Evolutionary conservation across 2,329 filamentous ascomycete species (phyloP).

Genomic region (Colletotrichum tofieldiae): DNA sequence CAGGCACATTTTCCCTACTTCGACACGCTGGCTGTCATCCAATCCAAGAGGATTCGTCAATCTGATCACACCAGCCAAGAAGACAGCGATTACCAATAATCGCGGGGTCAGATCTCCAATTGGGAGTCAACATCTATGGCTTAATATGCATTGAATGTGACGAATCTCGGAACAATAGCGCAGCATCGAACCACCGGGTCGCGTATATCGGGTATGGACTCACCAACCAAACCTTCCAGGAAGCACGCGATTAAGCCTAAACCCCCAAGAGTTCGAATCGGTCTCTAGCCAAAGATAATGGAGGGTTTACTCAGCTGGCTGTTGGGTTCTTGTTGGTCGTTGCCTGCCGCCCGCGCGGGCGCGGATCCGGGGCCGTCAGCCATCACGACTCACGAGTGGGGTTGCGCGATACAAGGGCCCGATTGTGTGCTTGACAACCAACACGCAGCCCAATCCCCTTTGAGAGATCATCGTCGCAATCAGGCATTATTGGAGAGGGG

Average conservation of each 20-base stretch:
- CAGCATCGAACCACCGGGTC: constrained; percentile 18
- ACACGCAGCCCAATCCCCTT: constrained; percentile 10
- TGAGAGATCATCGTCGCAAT: constrained; percentile 5
- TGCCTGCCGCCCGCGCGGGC: background rate
- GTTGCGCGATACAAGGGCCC: constrained; percentile 39
- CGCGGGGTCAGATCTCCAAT: constrained; percentile 19
- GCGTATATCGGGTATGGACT: constrained; percentile 5
- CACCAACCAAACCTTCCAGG: constrained; percentile 12
- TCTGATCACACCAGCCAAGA: background rate
- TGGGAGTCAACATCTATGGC: constrained; percentile 11
- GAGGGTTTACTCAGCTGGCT: constrained; percentile 13
- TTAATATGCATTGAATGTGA: constrained; percentile 32
- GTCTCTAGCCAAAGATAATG: constrained; percentile 20
- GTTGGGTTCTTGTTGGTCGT: constrained; percentile 2
- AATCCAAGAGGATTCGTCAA: background rate
- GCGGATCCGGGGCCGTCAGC: constrained; percentile 30
- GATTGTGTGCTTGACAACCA: constrained; percentile 41
- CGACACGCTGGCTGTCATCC: background rate
- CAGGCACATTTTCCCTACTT: background rate
- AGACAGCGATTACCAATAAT: constrained; percentile 35
- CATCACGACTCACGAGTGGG: constrained; percentile 21
- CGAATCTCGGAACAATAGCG: constrained; percentile 17
- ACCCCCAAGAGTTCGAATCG: background rate
- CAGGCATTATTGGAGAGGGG: no score
- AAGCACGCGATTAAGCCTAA: constrained; percentile 34